Conservation (phyloP, 495 filamentous ascomycete species). For the Antarctomyces pellizariae region DNA sequence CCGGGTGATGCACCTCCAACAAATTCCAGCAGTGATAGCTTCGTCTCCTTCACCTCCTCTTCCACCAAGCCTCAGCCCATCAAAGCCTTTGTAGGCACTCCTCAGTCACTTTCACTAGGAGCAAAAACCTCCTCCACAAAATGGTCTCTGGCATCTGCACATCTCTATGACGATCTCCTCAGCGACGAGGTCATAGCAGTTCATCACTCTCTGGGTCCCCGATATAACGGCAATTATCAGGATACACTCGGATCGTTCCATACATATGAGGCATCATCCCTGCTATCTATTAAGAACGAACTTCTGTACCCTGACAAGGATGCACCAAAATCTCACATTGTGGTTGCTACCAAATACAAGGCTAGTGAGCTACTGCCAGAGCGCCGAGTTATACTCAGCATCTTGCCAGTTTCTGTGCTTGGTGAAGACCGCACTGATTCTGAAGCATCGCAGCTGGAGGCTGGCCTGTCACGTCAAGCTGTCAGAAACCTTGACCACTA, state of each 20-base stretch:
- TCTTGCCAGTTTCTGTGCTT: slow-evolving; percentile 55
- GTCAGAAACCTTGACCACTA: slow-evolving; percentile 46
- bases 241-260: slow-evolving; percentile 91
- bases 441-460: slow-evolving; percentile 50
- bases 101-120: slow-evolving; percentile 71
- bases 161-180: slow-evolving; percentile 67
- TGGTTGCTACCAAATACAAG: slow-evolving; percentile 62
- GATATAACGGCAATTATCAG: slow-evolving; percentile 89
- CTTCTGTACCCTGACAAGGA: slow-evolving; percentile 76
- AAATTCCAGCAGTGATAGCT: slow-evolving; percentile 33
- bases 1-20: slow-evolving; percentile 42
- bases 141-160: slow-evolving; percentile 76
- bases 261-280: slow-evolving; percentile 87
- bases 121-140: slow-evolving; percentile 47
- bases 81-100: slow-evolving; percentile 84
- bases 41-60: slow-evolving; percentile 31
- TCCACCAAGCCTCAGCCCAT: slow-evolving; percentile 36
- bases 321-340: slow-evolving; percentile 78
- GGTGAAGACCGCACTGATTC: slow-evolving; percentile 43
- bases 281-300: slow-evolving; percentile 77
- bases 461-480: slow-evolving; percentile 51
- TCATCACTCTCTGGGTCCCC: slow-evolving; percentile 66
- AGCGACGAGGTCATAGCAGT: slow-evolving; percentile 87
- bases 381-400: slow-evolving; percentile 59
- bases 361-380: slow-evolving; percentile 66